These are phyloP conservation scores for Erysimum cheiri DNA, from an alignment of 441 rosid genomes.

Conservation along the genomic window DNA sequence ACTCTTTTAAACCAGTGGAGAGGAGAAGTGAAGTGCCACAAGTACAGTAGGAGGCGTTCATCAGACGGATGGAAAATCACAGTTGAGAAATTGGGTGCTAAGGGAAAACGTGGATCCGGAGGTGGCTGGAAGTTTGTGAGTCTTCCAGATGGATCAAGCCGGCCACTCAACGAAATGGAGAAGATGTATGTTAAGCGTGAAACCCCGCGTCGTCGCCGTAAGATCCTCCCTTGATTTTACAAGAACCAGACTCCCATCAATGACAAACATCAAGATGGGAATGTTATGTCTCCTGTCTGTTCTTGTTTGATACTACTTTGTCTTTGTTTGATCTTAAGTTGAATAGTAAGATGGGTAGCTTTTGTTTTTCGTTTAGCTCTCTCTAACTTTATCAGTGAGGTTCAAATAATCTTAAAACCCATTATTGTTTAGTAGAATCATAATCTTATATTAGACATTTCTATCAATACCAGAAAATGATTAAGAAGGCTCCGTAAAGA, in stretches of 20 bases:
- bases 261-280: conserved; percentile 24
- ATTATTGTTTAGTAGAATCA: neutral
- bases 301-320: conserved; percentile 25
- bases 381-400: conserved; percentile 29
- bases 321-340: conserved; percentile 28
- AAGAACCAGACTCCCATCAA: conserved; percentile 15
- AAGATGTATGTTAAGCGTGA: conserved; percentile 85
- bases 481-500: neutral
- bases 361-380: conserved; percentile 33
- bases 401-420: conserved; percentile 35
- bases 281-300: conserved; percentile 10
- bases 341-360: conserved; percentile 36
- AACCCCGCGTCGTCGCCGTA: conserved; percentile 78
- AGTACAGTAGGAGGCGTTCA: conserved; percentile 77
- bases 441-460: neutral
- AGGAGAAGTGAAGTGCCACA: conserved; percentile 82
- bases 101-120: conserved; percentile 81
- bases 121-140: conserved; percentile 95
- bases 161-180: conserved; percentile 74
- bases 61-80: conserved; percentile 82
- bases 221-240: conserved; percentile 64
- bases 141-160: conserved; percentile 86
- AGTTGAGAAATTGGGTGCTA: conserved; percentile 77
- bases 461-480: neutral
- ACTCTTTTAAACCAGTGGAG: conserved; percentile 53